Base-by-base conservation (phyloP, 1,284 basidiomycete genomes). In the Veloporphyrellus conicus region DNA sequence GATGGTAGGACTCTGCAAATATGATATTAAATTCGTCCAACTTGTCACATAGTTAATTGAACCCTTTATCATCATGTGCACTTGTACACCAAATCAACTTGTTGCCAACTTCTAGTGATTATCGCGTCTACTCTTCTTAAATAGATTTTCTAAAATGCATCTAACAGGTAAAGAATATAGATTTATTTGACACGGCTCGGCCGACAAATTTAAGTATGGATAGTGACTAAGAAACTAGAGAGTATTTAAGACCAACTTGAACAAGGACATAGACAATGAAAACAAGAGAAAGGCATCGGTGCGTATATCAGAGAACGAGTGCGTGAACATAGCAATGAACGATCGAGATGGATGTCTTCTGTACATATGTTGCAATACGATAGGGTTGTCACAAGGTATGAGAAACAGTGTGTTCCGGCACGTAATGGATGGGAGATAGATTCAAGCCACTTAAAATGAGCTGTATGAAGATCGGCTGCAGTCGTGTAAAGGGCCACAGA, bases 241-340 rank as follows among this genome's bases (percentile, higher is more conserved):
- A 46, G 53, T 31, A 43, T 38, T 25, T 29, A 25, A 49, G 10
- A 42, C 23, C 42, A 45, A 44, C 28, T 48, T 37, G 42, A 28
- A 50, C 7, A 19, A 19, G 19, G 27, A 48, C 29, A 49, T 49
- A 22, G 42, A 49, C 47, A 47, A 41, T 15, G 37, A 55, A 52
- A 60, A 31, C 41, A 48, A 48, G 44, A 41, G 36, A 18, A 47
- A 33, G 59, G 41, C 48, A 32, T 43, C 34, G 44, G 42, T n/a
- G n/a, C 47, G 51, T 57, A 49, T 40, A 55, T 35, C 51, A 32
- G 45, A 48, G 54, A 53, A 42, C 40, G 20, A 37, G 43, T 22
- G 28, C 38, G 20, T 43, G 48, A 49, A 54, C 43, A 50, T 49
- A 43, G 20, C 54, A 54, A 49, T 41, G 22, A 29, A 18, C 4